Evolutionary conservation across 192 early-diverging fungal genomes (phyloP), one percentile per base, ranked within the genome.

Genomic region (Phlyctochytrium arcticum): DNA sequence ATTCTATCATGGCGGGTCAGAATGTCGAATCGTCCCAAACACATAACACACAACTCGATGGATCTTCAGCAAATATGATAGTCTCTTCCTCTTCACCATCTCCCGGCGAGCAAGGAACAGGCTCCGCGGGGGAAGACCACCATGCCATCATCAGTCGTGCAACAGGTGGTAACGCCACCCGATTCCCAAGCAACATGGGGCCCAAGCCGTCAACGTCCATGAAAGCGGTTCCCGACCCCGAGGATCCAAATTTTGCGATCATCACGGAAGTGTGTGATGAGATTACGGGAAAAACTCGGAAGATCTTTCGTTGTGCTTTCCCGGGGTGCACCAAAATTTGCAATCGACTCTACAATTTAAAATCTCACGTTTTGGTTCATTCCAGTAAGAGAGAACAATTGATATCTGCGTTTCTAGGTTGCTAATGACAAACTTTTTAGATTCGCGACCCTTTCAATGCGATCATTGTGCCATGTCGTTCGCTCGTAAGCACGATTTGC

Each of bases 321-420:
- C 74, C 73, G 23, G 75, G 73, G 26, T 86, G 85, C 49, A 53
- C 61, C 8, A 86, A 87, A 57, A 70, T 81, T 6, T 87, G 85
- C 57, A 76, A 73, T 1, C 68, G 85, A 3, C 62, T 70, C 9
- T 86, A 86, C 68, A 87, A 87, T 67, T 65, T 87, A n/a, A 85
- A 81, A 21, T 71, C 75, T 3, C 85, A 87, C 51, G 59, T 81
- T 57, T 58, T 75, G 55, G 75, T 76, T 34, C 80, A 81, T 57
- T 71, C 80, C 6, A 71, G 64, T 19, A 50, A 55, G 24, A 21
- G n/a, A n/a, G n/a, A n/a, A n/a, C n/a, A n/a, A n/a, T n/a, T n/a
- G n/a, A n/a, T n/a, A 60, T 19, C 34, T 60, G 58, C 31, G 21
- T 27, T 60, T 23, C n/a, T n/a, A n/a, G n/a, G n/a, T n/a, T n/a